Evolutionary conservation across 345 rosid genomes (phyloP).

Genomic region (Brassica juncea): DNA sequence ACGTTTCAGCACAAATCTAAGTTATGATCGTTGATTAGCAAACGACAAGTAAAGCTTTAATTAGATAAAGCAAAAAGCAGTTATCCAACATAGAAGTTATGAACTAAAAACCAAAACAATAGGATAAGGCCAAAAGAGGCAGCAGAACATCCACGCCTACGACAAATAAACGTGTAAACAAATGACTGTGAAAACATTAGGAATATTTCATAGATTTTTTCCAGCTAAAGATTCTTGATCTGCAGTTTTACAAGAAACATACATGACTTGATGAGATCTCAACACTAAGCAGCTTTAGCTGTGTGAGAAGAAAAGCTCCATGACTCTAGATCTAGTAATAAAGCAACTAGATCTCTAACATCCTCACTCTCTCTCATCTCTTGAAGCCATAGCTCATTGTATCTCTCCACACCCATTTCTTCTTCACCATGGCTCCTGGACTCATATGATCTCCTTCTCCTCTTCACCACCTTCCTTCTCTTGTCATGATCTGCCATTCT

Average conservation of each 20-base stretch:
- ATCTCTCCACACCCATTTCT: constrained; percentile 34
- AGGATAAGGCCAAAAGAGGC: constrained; percentile 33
- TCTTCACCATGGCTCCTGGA: constrained; percentile 28
- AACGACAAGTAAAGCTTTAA: neutral
- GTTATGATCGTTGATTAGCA: neutral
- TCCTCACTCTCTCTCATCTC: constrained; percentile 30
- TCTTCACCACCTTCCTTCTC: constrained; percentile 53
- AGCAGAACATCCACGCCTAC: constrained; percentile 13
- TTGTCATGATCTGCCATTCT: constrained; percentile 63
- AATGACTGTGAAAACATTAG: neutral
- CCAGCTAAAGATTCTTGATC: constrained; percentile 14
- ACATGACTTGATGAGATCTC: neutral
- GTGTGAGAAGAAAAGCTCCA: constrained; percentile 35
- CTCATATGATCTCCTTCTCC: constrained; percentile 42
- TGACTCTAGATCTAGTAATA: constrained; percentile 44
- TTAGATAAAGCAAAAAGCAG: neutral
- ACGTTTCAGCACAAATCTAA: neutral
- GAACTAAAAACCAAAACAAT: neutral
- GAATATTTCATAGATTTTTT: neutral
- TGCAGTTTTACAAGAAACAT: constrained; percentile 19
- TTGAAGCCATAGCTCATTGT: constrained; percentile 19
- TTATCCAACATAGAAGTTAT: neutral
- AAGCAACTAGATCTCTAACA: constrained; percentile 44
- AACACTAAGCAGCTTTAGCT: constrained; percentile 52
- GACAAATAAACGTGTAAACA: constrained; percentile 31